A percentile compares a stretch with the other conserved stretches of the same genome.
These are phyloP conservation scores for Metschnikowia shivogae DNA, from an alignment of 805 yeast genomes.

Conservation along the genomic window DNA sequence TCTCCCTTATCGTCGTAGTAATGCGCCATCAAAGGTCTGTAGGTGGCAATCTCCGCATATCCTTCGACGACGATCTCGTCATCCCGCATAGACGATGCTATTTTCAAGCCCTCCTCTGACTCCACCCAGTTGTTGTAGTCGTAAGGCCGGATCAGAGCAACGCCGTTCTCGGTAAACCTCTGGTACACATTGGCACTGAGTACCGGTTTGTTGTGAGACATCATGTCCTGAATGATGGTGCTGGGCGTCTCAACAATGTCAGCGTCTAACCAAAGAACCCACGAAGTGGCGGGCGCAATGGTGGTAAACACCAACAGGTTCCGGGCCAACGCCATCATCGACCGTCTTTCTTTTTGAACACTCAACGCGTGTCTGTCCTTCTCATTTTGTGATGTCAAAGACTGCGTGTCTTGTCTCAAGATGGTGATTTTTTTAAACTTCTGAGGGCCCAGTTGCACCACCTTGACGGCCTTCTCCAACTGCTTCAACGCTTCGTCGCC, in stretches of 20 bases:
- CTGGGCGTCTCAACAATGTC: conserved; percentile 89
- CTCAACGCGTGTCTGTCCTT: conserved; percentile 84
- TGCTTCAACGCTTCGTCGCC: conserved; percentile 76
- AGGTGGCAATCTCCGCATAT: conserved; percentile 88
- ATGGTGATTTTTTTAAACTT: conserved; percentile 83
- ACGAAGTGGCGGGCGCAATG: conserved; percentile 81
- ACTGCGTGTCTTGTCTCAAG: conserved; percentile 83
- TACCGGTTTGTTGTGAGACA: conserved; percentile 79
- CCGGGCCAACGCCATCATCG: conserved; percentile 90
- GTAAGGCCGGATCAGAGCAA: conserved; percentile 72
- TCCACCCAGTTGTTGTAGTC: conserved; percentile 97
- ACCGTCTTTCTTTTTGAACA: conserved; percentile 85
- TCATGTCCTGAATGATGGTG: conserved; percentile 80
- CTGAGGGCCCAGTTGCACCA: conserved; percentile 57
- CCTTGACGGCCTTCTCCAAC: conserved; percentile 72
- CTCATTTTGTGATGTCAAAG: conserved; percentile 71
- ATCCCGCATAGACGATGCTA: conserved; percentile 69
- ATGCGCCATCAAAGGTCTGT: conserved; percentile 91
- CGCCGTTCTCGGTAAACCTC: conserved; percentile 59
- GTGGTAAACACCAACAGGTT: conserved; percentile 88
- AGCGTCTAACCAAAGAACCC: conserved; percentile 96
- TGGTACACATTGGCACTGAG: conserved; percentile 93
- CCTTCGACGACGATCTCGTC: conserved; percentile 97
- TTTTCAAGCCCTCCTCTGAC: conserved; percentile 68
- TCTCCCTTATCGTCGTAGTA: conserved; percentile 68